Evolutionary conservation across 1,139 yeast species (phyloP).

Genomic region (Suhomyces bokatorum): DNA sequence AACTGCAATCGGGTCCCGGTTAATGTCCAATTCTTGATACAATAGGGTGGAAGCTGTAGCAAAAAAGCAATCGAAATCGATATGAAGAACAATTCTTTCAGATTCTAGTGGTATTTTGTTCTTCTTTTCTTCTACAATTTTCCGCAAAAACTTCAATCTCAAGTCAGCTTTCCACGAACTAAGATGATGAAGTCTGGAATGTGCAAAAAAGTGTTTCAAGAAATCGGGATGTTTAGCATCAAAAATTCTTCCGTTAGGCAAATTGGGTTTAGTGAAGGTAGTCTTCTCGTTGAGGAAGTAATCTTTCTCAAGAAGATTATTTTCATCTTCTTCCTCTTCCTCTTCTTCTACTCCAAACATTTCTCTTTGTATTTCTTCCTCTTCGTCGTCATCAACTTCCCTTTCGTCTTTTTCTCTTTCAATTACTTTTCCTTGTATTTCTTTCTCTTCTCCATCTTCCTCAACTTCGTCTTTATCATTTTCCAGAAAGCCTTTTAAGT

Average conservation of each 20-base stretch:
- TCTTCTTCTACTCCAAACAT: neutral
- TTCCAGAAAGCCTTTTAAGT: neutral
- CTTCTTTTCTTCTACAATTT: slow-evolving; percentile 29
- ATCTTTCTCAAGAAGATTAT: neutral
- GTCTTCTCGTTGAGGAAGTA: neutral
- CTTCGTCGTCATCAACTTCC: slow-evolving; percentile 10
- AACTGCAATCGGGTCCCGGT: slow-evolving; percentile 72
- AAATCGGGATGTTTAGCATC: slow-evolving; percentile 83
- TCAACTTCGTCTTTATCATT: slow-evolving; percentile 3
- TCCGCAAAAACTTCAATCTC: slow-evolving; percentile 55
- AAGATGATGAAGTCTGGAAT: slow-evolving; percentile 84
- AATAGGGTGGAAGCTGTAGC: slow-evolving; percentile 77
- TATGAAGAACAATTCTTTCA: slow-evolving; percentile 56
- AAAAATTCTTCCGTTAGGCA: slow-evolving; percentile 20
- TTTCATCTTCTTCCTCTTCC: neutral
- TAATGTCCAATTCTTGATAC: slow-evolving; percentile 56
- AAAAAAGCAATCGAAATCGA: slow-evolving; percentile 93
- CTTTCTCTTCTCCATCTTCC: slow-evolving; percentile 4
- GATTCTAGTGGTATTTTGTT: slow-evolving; percentile 5
- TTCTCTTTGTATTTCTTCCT: neutral
- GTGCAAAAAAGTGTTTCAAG: slow-evolving; percentile 66
- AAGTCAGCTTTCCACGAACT: slow-evolving; percentile 85
- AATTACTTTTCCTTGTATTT: neutral
- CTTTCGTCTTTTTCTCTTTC: neutral
- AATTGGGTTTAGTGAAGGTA: neutral